Conservation (phyloP, 139 green algal genomes). For the Chlamydomonas sphaeroides region DNA sequence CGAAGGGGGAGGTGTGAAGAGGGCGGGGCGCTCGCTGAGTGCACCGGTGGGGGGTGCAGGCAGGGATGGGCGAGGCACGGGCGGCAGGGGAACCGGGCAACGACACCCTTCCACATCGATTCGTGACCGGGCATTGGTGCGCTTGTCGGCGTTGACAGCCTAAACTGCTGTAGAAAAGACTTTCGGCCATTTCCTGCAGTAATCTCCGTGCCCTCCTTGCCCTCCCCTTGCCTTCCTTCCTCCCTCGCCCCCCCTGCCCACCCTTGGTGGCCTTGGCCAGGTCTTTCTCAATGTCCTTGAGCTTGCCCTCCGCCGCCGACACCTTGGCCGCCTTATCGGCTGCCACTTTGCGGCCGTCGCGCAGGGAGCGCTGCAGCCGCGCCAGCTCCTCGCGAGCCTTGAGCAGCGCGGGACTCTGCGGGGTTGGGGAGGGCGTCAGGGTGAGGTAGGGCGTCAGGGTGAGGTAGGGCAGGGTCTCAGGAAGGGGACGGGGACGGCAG, state of each 20-base stretch:
- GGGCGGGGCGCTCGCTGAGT: not conserved
- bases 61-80: no score
- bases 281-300: conserved; percentile 53
- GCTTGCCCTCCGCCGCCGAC: conserved; percentile 46
- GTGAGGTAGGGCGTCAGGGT: not conserved
- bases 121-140: no score
- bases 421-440: not conserved
- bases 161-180: no score
- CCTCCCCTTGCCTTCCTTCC: no score
- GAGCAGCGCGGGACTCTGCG: conserved; percentile 48
- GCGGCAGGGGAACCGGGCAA: no score
- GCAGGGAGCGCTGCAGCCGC: conserved; percentile 62
- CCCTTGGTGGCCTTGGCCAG: conserved; percentile 54
- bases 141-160: no score
- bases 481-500: no score
- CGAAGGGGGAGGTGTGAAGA: not conserved
- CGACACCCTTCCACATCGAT: no score
- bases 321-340: conserved; percentile 35
- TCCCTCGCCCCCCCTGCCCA: not conserved
- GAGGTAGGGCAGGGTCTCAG: no score
- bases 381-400: conserved; percentile 66
- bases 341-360: conserved; percentile 58
- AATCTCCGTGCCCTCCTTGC: no score
- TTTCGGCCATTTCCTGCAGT: no score
- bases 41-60: no score